Percentiles rank a stretch among this genome's conserved stretches.
Conservation (phyloP, 2,329 filamentous ascomycete species). For the Ophiostoma himal-ulmi region DNA sequence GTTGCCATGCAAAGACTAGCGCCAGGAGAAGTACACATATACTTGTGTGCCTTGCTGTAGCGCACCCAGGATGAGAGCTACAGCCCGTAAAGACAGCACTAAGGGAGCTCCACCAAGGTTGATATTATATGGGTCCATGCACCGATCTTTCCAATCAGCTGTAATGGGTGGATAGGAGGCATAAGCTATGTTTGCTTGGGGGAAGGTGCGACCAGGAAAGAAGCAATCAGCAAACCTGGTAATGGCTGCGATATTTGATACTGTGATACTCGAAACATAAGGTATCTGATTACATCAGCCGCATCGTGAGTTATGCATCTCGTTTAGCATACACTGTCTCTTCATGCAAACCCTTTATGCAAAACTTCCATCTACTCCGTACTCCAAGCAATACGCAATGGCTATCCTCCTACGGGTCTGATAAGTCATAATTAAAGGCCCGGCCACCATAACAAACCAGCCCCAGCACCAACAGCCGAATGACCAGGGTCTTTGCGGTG, state of each 20-base stretch:
- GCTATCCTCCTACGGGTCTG: no score
- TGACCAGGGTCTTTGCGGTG: no score
- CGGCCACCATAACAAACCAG: no score
- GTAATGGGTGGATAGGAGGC: neutral
- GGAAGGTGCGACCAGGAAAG: neutral
- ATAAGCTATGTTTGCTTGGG: neutral
- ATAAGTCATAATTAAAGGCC: no score
- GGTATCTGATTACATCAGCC: neutral
- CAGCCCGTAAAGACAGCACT: slow-evolving; percentile 11
- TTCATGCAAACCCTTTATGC: neutral
- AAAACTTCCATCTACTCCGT: neutral
- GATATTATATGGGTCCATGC: slow-evolving; percentile 21
- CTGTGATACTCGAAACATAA: neutral
- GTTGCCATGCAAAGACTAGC: neutral
- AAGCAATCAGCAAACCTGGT: neutral
- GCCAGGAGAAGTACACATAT: neutral
- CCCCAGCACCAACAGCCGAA: no score
- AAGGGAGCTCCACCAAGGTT: neutral
- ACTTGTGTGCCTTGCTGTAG: neutral
- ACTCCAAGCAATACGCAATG: no score
- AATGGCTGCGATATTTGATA: neutral
- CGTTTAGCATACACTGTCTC: neutral
- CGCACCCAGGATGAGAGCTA: neutral
- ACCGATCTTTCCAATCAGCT: slow-evolving; percentile 9
- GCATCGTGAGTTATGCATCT: neutral